Conservation (phyloP, 2,329 filamentous ascomycete genomes). For the Cercospora sesami region DNA sequence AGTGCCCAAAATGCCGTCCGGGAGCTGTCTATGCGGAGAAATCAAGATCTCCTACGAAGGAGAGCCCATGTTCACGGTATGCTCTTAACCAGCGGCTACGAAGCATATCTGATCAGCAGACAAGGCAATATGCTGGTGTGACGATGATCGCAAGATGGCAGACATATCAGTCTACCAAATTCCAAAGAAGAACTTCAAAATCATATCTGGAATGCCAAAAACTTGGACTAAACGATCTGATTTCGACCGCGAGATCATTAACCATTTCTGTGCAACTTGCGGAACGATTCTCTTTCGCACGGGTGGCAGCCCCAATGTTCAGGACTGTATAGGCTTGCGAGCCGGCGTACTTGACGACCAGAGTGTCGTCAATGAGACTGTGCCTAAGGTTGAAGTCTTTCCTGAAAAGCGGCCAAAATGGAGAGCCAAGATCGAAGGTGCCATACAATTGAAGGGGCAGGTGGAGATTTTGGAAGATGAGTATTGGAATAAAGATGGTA, state of each 20-base stretch:
- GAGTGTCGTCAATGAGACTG: not conserved
- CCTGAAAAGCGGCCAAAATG: not conserved
- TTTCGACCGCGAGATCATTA: not conserved
- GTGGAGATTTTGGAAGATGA: not conserved
- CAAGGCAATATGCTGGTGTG: not conserved
- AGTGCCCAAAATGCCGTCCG: not conserved
- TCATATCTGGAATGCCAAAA: not conserved
- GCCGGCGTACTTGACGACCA: not conserved
- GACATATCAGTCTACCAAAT: not conserved
- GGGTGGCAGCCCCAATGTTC: not conserved
- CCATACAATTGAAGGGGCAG: not conserved
- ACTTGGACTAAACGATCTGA: not conserved
- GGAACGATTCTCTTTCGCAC: not conserved
- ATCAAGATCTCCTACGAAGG: not conserved
- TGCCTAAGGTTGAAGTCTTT: not conserved
- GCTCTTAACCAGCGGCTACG: not conserved
- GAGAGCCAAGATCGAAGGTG: not conserved
- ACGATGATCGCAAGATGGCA: not conserved
- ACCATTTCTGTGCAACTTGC: not conserved
- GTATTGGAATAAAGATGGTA: not conserved
- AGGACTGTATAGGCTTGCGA: not conserved
- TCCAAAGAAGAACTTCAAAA: not conserved
- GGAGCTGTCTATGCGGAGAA: not conserved
- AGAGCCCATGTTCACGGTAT: not conserved
- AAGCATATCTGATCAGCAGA: not conserved